phyloP scores from a whole-genome alignment of 1,284 basidiomycete genomes.

The Ustilago hordei region DNA sequence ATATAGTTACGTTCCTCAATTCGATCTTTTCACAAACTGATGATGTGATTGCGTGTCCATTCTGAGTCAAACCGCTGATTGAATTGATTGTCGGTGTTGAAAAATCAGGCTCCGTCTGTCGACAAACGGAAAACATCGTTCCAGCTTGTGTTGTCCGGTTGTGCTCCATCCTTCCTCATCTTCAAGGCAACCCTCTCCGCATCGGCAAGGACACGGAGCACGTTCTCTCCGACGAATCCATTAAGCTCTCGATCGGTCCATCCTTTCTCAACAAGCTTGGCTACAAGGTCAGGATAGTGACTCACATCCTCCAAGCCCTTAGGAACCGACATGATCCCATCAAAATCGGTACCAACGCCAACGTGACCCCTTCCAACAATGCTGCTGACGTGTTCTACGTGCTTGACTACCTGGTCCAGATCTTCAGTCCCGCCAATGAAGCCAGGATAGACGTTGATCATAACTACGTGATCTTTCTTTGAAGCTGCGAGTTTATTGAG shows the following conservation, averaged over 20 bases:
- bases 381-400: conserved; percentile 33
- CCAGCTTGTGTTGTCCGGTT: conserved; percentile 43
- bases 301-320: conserved; percentile 44
- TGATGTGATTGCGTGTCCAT: too few relatives aligned
- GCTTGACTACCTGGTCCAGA: conserved; percentile 33
- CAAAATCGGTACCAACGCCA: conserved; percentile 50
- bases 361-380: conserved; percentile 42
- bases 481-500: conserved; percentile 23
- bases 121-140: conserved; percentile 31
- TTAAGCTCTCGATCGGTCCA: conserved; percentile 44
- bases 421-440: conserved; percentile 51
- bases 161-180: conserved; percentile 27
- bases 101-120: background rate
- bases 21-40: background rate
- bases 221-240: conserved; percentile 43
- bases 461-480: conserved; percentile 40
- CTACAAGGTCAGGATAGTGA: conserved; percentile 41
- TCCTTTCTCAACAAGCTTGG: conserved; percentile 24
- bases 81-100: too few relatives aligned
- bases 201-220: conserved; percentile 37
- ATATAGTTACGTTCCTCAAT: conserved; percentile 3
- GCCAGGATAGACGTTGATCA: conserved; percentile 52
- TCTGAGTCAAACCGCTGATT: too few relatives aligned
- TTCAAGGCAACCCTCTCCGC: conserved; percentile 32
- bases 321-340: conserved; percentile 39